Evolutionary conservation across 2,329 filamentous ascomycete species (phyloP), one percentile per base, ranked within the genome.

Genomic region (Apiospora sp.): DNA sequence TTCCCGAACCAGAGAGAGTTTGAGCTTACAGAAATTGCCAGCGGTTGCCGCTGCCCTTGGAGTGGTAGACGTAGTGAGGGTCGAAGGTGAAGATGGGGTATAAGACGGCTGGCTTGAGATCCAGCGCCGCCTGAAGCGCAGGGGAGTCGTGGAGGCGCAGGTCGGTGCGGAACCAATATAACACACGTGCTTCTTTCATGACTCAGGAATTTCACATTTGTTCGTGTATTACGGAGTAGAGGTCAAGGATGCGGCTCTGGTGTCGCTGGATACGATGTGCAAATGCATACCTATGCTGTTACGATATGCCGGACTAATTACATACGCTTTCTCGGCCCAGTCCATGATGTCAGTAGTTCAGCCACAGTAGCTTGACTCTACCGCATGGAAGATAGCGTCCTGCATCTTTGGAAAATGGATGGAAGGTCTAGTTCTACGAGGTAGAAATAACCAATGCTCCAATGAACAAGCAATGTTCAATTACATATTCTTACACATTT

Each of bases 31-130:
- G 81, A 78, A 92, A 95, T 77, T 93, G 91, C 91, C 92, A 95
- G 76, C 93, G 86, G 77, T 95, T 95, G 12, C 90, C 84, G 0
- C 92, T 92, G 5, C 92, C 92, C 72, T 92, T 87, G 0, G 91
- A 90, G 44, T 87, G 87, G 79, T 94, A 94, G 37, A 95, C 92
- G 79, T 95, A 95, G 80, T 95, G 92, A 72, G 92, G 92, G 79
- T 94, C 93, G 92, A 92, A 95, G 1, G 91, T 94, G 87, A 93
- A 95, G 67, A 95, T 88, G 0, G 92, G 93, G 85, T 92, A 95
- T 37, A 95, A 84, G 27, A 88, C 89, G 70, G 88, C 87, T 1
- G 93, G 92, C 0, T 92, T 86, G 8, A 95, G 85, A 72, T 92
- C 91, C 10, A 95, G 82, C 0, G 93, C 93, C 2, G 92, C 92